Evolutionary conservation across 305 asterid genomes (phyloP), one percentile per base, ranked within the genome.

Genomic region (Striga hermonthica): DNA sequence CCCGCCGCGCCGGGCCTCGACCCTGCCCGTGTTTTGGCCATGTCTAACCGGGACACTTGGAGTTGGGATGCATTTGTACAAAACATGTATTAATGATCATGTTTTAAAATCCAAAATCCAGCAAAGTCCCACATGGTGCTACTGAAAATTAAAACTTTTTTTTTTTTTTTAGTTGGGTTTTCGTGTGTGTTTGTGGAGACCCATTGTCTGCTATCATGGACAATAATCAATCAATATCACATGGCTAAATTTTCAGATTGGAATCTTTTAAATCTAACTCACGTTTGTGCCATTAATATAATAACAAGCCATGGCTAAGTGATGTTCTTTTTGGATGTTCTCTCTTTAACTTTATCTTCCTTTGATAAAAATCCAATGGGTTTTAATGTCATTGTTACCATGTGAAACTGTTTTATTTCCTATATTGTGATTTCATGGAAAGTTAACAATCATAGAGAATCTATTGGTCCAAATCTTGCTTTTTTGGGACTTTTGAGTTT

Each of bases 251-350:
- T 14, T 48, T 73, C 57, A 62, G 77, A 73, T 73, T 40, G 65
- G 64, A 62, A 62, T 67, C 62, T 67, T 61, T 71, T 55, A 22
- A 22, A 22, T 22, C 31, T 22, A 22, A 2, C 70, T 70, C 72
- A 66, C 69, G 62, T 36, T 68, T 45, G 45, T 41, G 49, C 58
- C 61, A 59, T 53, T 70, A 22, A 43, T 43, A 43, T 44, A 44
- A 44, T 44, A 11, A 22, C 31, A 22, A 22, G 31, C 31, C 31
- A 22, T 47, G 52, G 22, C 22, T n/a, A 14, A 12, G 6, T 50
- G 6, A 41, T 41, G 10, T 62, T 57, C 77, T 73, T 67, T 73
- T 73, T 67, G 69, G 61, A 66, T 52, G 49, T 41, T 64, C 56
- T 64, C 55, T 15, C 66, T 40, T 41, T 38, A 5, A 41, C 47